Base-by-base conservation (phyloP, 2,329 filamentous ascomycete genomes). In the Trichoderma sp. region DNA sequence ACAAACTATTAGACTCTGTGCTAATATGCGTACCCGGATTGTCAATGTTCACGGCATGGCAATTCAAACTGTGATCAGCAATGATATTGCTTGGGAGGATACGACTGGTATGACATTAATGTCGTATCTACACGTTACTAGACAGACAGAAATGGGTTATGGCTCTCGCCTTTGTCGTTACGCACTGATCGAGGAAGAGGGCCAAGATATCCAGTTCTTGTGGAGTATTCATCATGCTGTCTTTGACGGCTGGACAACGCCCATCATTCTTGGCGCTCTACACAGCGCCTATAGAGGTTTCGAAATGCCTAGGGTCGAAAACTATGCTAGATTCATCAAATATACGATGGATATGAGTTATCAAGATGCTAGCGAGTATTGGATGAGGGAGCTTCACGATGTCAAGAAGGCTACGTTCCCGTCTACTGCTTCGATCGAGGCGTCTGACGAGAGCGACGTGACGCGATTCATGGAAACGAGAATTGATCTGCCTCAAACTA, bases 21-120 rank as follows among this genome's bases (percentile, higher is more conserved):
- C 72, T 1, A 75, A 74, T 23, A 39, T 77, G 11, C 74, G 76
- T 20, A 76, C 76, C 1, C 70, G 76, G 6, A 75, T 77, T 9
- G 63, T 76, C 3, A 70, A n/a, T 3, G 64, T 73, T 53, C 47
- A 73, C 30, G 71, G 73, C 6, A 32, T 57, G 39, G 30, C 72
- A 8, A 32, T 71, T 36, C 68, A 75, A 43, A 43, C 72, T n/a
- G 32, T 76, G 32, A 47, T 76, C 5, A 71, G 59, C 6, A 70
- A 72, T 26, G 73, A 75, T 36, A 11, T 71, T 0, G 30, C 36
- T 4, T 71, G 64, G 64, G 70, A 71, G n/a, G n/a, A 68, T 12
- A 68, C 55, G 4, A 28, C 47, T 1, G 57, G 39, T 0, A 66
- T 71, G 36, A 65, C 62, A 15, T 39, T 71, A 1, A 68, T 32